These are phyloP conservation scores for Clavispora carvajalis DNA, from an alignment of 805 yeast genomes.

Conservation along the genomic window DNA sequence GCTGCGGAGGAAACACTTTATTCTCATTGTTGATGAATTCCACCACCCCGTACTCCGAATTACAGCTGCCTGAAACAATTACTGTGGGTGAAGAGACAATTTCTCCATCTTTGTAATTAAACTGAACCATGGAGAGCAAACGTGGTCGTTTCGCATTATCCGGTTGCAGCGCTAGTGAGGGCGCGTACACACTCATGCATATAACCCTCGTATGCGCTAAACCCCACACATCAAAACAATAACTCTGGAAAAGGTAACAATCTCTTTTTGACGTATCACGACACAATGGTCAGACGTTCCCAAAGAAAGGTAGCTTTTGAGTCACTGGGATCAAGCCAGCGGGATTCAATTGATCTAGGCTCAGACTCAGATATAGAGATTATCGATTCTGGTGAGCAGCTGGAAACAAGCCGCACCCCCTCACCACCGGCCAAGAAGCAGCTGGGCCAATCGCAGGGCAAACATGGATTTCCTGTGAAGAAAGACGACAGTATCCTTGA, in stretches of 20 bases:
- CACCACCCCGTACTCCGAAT: conserved; percentile 22
- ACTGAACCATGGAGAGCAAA: conserved; percentile 18
- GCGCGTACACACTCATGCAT: too few species aligned
- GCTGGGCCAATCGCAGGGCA: too few species aligned
- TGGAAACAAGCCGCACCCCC: background rate
- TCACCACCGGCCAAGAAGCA: background rate
- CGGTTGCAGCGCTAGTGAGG: too few species aligned
- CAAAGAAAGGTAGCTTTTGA: background rate
- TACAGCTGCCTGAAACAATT: conserved; percentile 28
- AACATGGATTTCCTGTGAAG: background rate
- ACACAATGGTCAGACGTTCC: background rate
- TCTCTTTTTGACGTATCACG: too few species aligned
- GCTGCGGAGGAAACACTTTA: conserved; percentile 58
- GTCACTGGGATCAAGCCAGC: background rate
- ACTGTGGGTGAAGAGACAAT: conserved; percentile 38
- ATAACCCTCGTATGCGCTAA: too few species aligned
- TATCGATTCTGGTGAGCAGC: background rate
- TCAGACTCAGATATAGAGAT: background rate
- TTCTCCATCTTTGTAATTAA: conserved; percentile 31
- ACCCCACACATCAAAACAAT: too few species aligned
- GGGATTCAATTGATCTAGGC: background rate
- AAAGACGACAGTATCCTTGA: too few species aligned
- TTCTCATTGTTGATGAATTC: conserved; percentile 29
- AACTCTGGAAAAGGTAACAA: too few species aligned
- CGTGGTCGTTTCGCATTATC: too few species aligned